Base-by-base conservation (phyloP, 306 rosid species). In the Chamaecrista fasciculata region DNA sequence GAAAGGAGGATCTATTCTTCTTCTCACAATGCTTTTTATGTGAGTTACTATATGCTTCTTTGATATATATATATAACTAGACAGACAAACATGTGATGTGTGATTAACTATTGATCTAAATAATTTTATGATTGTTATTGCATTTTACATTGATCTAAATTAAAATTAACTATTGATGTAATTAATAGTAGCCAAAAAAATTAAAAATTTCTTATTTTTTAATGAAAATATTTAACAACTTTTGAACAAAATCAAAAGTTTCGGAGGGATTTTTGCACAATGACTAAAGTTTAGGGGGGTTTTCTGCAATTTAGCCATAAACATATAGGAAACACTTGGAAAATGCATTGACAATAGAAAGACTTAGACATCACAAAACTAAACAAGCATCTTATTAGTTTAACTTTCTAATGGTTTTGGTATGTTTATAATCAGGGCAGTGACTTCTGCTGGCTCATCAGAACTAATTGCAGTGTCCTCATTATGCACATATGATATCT, bases 361-460 rank as follows among this genome's bases (percentile, higher is more conserved):
- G 19, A 16, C 66, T 63, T 53, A 2, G 23, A 29, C 11, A 21
- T 10, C 26, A 50, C 16, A 19, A 39, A 66, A 31, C 31, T 68
- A n/a, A 36, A 59, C 66, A 33, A 33, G 36, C 36, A 59, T 61
- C 6, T n/a, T 50, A 64, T 6, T 55, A 14, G 15, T 18, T 50
- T 58, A 21, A 53, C 16, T 63, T 56, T 62, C 4, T 73, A 47
- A 63, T 81, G 39, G 9, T 66, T 63, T 69, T 78, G 15, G 61
- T 63, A 16, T 69, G 33, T 69, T 67, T n/a, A n/a, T n/a, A 20
- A 80, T 6, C 86, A 93, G 98, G 97, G 96, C 96, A 25, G 97
- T 93, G 81, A 93, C 98, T 33, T 93, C 98, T 25, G 97, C 98
- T 67, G 98, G 98, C 71, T 93, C 97, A 15, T 90, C 98, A 1